Evolutionary conservation across 2,329 filamentous ascomycete genomes (phyloP).

Genomic region (Epichloe elymi): DNA sequence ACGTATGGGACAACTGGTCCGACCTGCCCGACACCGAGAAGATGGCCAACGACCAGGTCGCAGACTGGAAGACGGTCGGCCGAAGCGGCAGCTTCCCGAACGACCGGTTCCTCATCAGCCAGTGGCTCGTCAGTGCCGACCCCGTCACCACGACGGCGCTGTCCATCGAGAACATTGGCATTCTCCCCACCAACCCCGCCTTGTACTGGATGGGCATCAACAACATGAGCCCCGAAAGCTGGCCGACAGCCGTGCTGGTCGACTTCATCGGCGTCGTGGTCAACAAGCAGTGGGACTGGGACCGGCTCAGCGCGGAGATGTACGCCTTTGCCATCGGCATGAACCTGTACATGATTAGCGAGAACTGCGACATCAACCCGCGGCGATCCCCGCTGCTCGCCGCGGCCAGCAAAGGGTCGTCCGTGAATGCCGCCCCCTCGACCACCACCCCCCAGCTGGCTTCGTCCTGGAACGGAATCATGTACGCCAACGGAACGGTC

Average conservation of each 20-base stretch:
- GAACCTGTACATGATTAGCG: slow-evolving; percentile 19
- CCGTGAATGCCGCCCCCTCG: not conserved
- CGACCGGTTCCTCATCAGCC: slow-evolving; percentile 16
- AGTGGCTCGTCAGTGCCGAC: slow-evolving; percentile 20
- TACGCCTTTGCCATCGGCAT: slow-evolving; percentile 17
- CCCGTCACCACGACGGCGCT: slow-evolving; percentile 14
- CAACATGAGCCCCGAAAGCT: slow-evolving; percentile 15
- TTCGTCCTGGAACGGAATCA: slow-evolving; percentile 16
- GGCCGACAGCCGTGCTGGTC: slow-evolving; percentile 19
- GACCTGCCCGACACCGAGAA: slow-evolving; percentile 14
- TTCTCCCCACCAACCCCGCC: slow-evolving; percentile 19
- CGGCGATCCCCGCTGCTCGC: slow-evolving; percentile 13
- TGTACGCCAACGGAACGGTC: slow-evolving; percentile 19
- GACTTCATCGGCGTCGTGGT: slow-evolving; percentile 20
- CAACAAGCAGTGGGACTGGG: slow-evolving; percentile 12
- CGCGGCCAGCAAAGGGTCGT: too few relatives aligned
- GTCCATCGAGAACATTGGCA: slow-evolving; percentile 16
- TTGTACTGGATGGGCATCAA: slow-evolving; percentile 21
- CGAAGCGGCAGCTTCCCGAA: slow-evolving; percentile 10
- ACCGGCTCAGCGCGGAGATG: slow-evolving; percentile 18
- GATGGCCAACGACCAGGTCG: slow-evolving; percentile 12
- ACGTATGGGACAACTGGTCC: slow-evolving; percentile 18
- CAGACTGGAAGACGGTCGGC: slow-evolving; percentile 11
- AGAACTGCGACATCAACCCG: slow-evolving; percentile 17
- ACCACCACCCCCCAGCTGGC: not conserved